Base-by-base conservation (phyloP, 73 alveolate species). In the Stentor coeruleus region DNA sequence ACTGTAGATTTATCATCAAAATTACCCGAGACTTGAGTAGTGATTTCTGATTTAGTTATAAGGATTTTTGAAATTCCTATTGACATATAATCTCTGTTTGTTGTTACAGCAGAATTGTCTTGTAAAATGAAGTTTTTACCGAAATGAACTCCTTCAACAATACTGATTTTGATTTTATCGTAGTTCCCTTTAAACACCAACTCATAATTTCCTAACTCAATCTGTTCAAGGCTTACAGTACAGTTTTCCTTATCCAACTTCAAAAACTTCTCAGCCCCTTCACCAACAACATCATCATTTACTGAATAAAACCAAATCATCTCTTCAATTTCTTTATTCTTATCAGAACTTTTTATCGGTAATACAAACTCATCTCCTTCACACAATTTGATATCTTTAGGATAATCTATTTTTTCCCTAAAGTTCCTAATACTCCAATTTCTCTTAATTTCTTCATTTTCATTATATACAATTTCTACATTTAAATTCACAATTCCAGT, bases 361-460 rank as follows among this genome's bases (percentile, higher is more conserved):
- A 59, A 38, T 33, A 38, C 76, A 72, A 74, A 31, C 26, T 74
- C 84, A 55, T 57, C 89, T 73, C 77, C 86, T 74, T 81, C 77
- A 77, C 81, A 49, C 26, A 83, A 59, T 35, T 59, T 49, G 11
- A 86, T 1, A 39, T 28, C 11, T 0, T 36, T 36, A 3, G 86
- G 86, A 59, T 33, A 59, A 3, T 42, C n/a, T 37, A 3, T 14
- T 31, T 30, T 30, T 59, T 58, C 57, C 3, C 40, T 3, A 1
- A 38, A 28, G 38, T 38, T 58, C 30, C 59, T 28, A 33, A 77
- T 26, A 14, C 26, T 77, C 77, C 6, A 6, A 49, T 20, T 49
- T n/a, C 84, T 55, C 30, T 4, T 20, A 14, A 37, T 6, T 3
- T 60, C n/a, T 38, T 20, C 35, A 36, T 36, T 76, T 15, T 40